A percentile compares a stretch with the other conserved stretches of the same genome.
phyloP scores from a whole-genome alignment of 208 protist species.

The Wallacemonas collosoma region DNA sequence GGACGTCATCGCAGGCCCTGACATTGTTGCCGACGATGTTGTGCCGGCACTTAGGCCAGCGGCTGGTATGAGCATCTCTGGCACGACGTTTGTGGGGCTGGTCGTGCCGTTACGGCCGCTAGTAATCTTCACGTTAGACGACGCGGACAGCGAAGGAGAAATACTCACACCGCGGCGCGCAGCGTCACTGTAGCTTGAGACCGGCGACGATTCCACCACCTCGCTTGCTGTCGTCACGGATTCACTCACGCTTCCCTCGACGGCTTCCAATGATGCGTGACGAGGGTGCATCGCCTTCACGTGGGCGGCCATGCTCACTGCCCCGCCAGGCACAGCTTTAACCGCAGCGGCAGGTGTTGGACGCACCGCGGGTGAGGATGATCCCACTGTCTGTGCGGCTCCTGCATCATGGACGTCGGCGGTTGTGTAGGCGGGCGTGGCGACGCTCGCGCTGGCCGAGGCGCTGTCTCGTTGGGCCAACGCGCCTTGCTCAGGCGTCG shows the following conservation, averaged over 20 bases:
- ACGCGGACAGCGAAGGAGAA: background rate
- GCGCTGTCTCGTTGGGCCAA: too few relatives aligned
- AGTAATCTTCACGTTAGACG: background rate
- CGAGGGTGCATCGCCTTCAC: constrained; percentile 10
- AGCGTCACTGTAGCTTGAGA: background rate
- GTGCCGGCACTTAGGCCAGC: background rate
- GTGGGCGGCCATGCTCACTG: constrained; percentile 4
- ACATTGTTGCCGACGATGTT: background rate
- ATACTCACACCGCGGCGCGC: background rate
- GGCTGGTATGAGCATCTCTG: too few relatives aligned
- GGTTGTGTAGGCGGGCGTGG: too few relatives aligned
- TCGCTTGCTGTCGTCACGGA: too few relatives aligned
- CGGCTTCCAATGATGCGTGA: background rate
- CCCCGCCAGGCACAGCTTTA: background rate
- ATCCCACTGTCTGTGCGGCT: background rate
- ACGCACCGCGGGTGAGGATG: background rate
- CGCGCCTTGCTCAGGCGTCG: too few relatives aligned
- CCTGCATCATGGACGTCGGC: too few relatives aligned
- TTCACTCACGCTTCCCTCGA: too few relatives aligned
- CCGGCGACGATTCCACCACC: background rate
- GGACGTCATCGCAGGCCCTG: too few relatives aligned
- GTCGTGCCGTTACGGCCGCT: too few relatives aligned
- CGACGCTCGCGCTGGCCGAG: too few relatives aligned
- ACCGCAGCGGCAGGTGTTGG: background rate
- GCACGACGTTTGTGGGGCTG: too few relatives aligned